Conservation (phyloP, 176 grass and related monocot species). For the Lolium multiflorum region DNA sequence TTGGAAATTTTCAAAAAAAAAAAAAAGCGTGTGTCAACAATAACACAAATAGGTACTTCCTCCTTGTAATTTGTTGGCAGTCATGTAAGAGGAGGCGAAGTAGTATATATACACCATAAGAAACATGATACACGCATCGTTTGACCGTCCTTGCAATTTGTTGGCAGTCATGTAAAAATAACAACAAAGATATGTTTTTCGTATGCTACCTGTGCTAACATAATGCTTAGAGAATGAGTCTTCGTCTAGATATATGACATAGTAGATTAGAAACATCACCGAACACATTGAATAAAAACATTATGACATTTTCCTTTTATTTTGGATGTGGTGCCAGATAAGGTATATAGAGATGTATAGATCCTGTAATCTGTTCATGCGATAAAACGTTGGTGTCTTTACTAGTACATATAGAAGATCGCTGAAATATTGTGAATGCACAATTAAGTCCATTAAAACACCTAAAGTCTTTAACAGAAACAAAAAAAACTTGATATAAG, state of each 20-base stretch:
- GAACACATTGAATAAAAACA: constrained; percentile 4
- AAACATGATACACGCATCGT: background rate
- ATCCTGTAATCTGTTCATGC: background rate
- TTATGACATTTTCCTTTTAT: background rate
- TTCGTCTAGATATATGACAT: background rate
- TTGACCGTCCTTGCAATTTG: background rate
- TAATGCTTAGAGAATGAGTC: background rate
- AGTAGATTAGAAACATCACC: constrained; percentile 2
- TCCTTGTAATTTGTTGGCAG: too few relatives aligned
- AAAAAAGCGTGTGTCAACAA: background rate
- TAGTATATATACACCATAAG: constrained; percentile 5
- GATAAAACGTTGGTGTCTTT: background rate
- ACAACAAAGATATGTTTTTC: constrained; percentile 7
- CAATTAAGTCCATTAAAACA: constrained; percentile 11
- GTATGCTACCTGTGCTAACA: background rate
- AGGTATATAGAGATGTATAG: background rate
- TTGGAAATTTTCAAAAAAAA: constrained; percentile 3
- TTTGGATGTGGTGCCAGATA: constrained; percentile 16
- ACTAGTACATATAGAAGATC: constrained; percentile 8
- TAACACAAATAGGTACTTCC: background rate
- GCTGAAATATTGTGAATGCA: background rate
- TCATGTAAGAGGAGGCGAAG: too few relatives aligned
- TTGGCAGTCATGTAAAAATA: background rate
- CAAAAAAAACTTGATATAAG: constrained; percentile 1
- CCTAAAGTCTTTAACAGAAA: background rate